A percentile compares a stretch with the other conserved stretches of the same genome.
Conservation (phyloP, 2,329 filamentous ascomycete species). For the Stachybotrys echinatus region DNA sequence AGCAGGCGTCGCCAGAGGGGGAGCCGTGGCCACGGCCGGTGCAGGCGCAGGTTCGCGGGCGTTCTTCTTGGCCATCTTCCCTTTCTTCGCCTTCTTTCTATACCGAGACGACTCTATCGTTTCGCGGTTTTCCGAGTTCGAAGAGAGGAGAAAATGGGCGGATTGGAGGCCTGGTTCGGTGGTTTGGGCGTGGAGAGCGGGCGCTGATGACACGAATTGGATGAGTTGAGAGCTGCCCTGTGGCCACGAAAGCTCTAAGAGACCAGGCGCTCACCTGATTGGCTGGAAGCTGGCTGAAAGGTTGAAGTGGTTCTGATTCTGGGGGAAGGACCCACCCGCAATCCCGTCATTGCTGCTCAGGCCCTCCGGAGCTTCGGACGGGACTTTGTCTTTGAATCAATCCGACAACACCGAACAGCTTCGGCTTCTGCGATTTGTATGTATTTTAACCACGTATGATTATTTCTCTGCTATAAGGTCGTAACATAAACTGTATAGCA, state of each 20-base stretch:
- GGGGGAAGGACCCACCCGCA: background rate
- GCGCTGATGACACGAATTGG: slow-evolving; percentile 2
- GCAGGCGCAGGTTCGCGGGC: slow-evolving; percentile 20
- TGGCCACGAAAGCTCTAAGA: slow-evolving; percentile 33
- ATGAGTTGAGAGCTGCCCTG: slow-evolving; percentile 10
- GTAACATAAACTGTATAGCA: too few relatives aligned
- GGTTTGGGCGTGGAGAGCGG: slow-evolving; percentile 6
- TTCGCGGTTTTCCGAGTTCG: too few relatives aligned
- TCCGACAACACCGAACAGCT: slow-evolving; percentile 2
- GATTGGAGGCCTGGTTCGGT: slow-evolving; percentile 5
- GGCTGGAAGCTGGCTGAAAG: background rate
- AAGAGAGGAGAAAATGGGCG: too few relatives aligned
- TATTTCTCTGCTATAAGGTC: too few relatives aligned
- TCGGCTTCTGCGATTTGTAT: background rate
- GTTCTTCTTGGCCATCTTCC: slow-evolving; percentile 49
- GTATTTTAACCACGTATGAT: background rate
- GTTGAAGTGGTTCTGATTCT: background rate
- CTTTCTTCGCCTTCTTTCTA: background rate
- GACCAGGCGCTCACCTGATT: background rate
- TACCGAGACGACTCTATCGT: too few relatives aligned
- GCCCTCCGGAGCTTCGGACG: background rate
- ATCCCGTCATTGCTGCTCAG: background rate
- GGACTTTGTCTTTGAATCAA: background rate
- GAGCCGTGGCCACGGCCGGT: background rate
- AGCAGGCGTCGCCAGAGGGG: slow-evolving; percentile 25